Evolutionary conservation across 1,139 yeast species (phyloP), one percentile per base, ranked within the genome.

Genomic region (Blastobotrys elegans): DNA sequence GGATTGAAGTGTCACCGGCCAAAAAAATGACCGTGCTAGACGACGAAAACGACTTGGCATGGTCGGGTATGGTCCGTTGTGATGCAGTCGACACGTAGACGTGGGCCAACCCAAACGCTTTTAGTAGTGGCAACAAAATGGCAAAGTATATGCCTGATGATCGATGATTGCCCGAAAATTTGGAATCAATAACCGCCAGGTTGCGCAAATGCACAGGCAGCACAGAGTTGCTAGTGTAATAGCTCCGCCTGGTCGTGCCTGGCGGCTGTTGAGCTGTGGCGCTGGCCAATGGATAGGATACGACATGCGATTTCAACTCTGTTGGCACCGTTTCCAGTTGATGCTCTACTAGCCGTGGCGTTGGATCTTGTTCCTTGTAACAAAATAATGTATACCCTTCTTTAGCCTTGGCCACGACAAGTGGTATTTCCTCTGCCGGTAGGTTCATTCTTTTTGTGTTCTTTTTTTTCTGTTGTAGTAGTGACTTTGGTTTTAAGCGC

Each of bases 1-100:
- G 79, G 11, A 88, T 70, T 1, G 95, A 82, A 0, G 97, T 89
- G 59, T 89, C 97, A 1, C 97, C 97, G 43, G 95, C 84, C 20
- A 89, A 66, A 36, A 89, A 68, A 1, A 87, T 62, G 2, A 86
- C 69, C 0, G 84, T 76, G 21, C 65, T 53, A 1, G 62, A 54
- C 4, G 63, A 54, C 4, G 63, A 49, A 37, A 67, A 63, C 14
- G 61, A 53, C 31, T 45, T 44, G 2, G 71, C 69, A 43, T 64
- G 63, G 26, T 61, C 58, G 3, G 59, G 51, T 39, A 66, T 60
- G 30, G 69, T 61, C 13, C 50, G 44, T 1, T 61, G 52, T n/a
- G 61, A 52, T n/a, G 61, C 54, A 1, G 71, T 67, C 13, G 67
- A 61, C 7, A 66, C 68, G 50, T 66, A 66, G 34, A 59, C 67